Evolutionary conservation across 2,329 filamentous ascomycete genomes (phyloP).

Genomic region (Xenosphaeropsis pyriputrescens): DNA sequence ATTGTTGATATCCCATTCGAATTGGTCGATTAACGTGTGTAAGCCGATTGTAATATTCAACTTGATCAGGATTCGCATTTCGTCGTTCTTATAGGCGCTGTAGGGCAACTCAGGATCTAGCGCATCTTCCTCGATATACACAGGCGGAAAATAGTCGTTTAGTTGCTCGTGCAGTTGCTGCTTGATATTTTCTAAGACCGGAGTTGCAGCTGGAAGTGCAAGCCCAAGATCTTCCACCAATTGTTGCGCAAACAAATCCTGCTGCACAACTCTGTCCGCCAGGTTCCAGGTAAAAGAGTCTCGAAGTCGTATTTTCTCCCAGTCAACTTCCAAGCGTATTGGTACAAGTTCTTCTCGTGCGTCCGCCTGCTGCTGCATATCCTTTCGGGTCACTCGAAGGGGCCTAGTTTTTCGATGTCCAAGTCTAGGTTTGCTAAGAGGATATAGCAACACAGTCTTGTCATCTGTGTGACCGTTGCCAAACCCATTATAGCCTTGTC

Average conservation of each 20-base stretch:
- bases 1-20: constrained; percentile 98
- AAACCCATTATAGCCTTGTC: constrained; percentile 72
- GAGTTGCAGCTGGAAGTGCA: constrained; percentile 54
- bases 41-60: constrained; percentile 95
- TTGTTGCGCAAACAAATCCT: constrained; percentile 75
- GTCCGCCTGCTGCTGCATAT: constrained; percentile 74
- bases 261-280: constrained; percentile 70
- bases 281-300: constrained; percentile 99
- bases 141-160: constrained; percentile 83
- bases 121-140: constrained; percentile 79
- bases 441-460: constrained; percentile 62
- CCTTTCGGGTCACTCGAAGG: constrained; percentile 62
- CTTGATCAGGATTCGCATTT: constrained; percentile 94
- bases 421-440: constrained; percentile 57
- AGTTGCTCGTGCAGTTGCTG: constrained; percentile 78
- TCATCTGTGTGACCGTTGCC: constrained; percentile 78
- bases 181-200: constrained; percentile 43
- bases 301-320: constrained; percentile 87
- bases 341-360: constrained; percentile 86
- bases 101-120: constrained; percentile 85
- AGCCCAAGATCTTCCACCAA: constrained; percentile 82
- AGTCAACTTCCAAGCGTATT: constrained; percentile 81
- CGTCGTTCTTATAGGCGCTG: constrained; percentile 92
- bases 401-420: constrained; percentile 63
- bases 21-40: constrained; percentile 89